A percentile compares a stretch with the other conserved stretches of the same genome.
phyloP scores from a whole-genome alignment of 176 grass and related monocot species.

The Oryza brachyantha region DNA sequence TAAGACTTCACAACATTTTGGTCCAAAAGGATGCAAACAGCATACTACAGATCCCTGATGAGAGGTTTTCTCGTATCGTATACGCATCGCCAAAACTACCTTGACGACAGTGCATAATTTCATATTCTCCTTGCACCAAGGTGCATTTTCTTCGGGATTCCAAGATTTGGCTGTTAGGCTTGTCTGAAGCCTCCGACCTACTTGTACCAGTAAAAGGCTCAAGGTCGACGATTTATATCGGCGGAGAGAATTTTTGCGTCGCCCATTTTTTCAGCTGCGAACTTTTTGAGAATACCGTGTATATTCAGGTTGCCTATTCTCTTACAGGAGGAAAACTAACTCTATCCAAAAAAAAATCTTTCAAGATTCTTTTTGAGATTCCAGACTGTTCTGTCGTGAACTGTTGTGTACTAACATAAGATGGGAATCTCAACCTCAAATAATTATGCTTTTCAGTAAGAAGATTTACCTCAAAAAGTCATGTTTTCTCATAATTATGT shows the following conservation, averaged over 20 bases:
- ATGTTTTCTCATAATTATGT: no score
- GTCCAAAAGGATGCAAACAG: slow-evolving; percentile 76
- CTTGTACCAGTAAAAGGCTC: neutral
- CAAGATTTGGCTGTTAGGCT: neutral
- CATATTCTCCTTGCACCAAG: neutral
- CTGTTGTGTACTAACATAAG: no score
- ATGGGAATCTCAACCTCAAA: no score
- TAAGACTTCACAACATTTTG: slow-evolving; percentile 58
- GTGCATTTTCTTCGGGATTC: neutral
- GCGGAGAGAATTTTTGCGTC: neutral
- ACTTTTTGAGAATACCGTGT: slow-evolving; percentile 10
- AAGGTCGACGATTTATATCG: neutral
- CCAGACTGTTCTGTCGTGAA: neutral
- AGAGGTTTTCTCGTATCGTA: neutral
- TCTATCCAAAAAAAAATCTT: no score
- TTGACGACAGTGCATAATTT: neutral
- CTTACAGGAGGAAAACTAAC: neutral
- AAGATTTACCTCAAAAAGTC: no score
- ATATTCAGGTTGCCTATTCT: neutral
- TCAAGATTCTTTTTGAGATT: neutral
- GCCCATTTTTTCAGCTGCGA: neutral
- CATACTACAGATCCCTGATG: slow-evolving; percentile 54
- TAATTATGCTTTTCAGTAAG: no score
- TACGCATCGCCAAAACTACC: neutral
- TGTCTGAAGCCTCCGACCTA: neutral